Base-by-base conservation (phyloP, 2,329 filamentous ascomycete genomes). In the Xylaria sp. region DNA sequence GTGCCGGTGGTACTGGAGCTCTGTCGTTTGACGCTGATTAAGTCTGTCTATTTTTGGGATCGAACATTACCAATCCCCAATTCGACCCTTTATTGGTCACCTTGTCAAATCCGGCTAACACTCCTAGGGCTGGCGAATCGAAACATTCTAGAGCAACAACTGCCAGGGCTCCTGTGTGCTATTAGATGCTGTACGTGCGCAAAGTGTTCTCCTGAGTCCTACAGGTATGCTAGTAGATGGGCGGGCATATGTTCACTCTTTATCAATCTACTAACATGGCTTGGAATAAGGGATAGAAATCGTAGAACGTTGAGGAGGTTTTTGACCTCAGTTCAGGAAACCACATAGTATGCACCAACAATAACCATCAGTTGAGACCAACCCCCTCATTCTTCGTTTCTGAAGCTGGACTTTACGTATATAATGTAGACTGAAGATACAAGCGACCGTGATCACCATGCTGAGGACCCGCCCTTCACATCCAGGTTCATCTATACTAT, bases 31-130 rank as follows among this genome's bases (percentile, higher is more conserved):
- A 26, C 70, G 72, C 72, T 75, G 74, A 72, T 70, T 74, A 73
- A 75, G 62, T 40, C n/a, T 15, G 42, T 68, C 74, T 76, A 76
- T 77, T 77, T 77, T 75, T 73, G 70, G 71, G 53, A 58, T 36
- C 6, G 23, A 33, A 31, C 42, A 73, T 77, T 75, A 75, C 73
- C 72, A 77, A 77, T 74, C 67, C 49, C 56, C 49, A 62, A 57
- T 11, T 15, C 9, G 57, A 49, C 59, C 57, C 65, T 59, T 71
- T 11, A 73, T 74, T 75, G 71, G 72, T 53, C 65, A 48, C 57
- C 46, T 46, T 49, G 63, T 31, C 28, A 31, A 57, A 63, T 11
- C 59, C 49, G 46, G 59, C 48, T 57, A 63, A 61, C 31, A 51
- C 64, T 71, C 70, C 64, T 75, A 76, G 69, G 74, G 74, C 73